Evolutionary conservation across 2,329 filamentous ascomycete genomes (phyloP), one percentile per base, ranked within the genome.

Genomic region (Knoxdaviesia capensis): DNA sequence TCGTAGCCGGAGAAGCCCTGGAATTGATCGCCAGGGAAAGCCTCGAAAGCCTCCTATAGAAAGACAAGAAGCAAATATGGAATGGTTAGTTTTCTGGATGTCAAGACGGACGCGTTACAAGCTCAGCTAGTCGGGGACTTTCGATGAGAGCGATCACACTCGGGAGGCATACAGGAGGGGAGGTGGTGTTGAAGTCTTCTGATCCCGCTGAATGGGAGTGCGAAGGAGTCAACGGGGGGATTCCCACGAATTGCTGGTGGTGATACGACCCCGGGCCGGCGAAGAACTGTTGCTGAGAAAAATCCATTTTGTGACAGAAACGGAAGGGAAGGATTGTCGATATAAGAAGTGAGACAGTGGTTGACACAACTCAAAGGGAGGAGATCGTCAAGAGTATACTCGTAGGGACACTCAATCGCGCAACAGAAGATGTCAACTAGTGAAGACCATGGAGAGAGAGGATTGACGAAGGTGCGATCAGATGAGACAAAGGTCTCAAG

Each of bases 151-250:
- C 11, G 20, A 32, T 28, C 8, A 7, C 29, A 36, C 6, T 2
- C 3, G 40, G 43, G 44, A 66, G 66, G 3, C 39, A 58, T 59
- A 74, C 69, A 54, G 68, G 64, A 50, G 69, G 65, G 49, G 69
- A 72, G 42, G 66, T 66, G 44, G 59, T 65, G 52, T 58, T 63
- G 56, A 67, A 73, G 43, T 73, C 69, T 44, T 72, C 68, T 34
- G 69, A 71, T 31, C 59, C 58, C 38, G 64, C 64, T 43, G 69
- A 69, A 50, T 68, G 68, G 44, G 68, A 67, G 54, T 69, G 64
- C 44, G 68, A 69, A 31, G 69, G 69, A 47, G 69, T 71, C 52
- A 71, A 52, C 39, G 68, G 68, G 44, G 64, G 59, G 42, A 73
- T 64, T 48, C 62, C 60, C 53, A 72, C 62, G 53, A 71, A 73